Conservation (phyloP, 108 stramenopile genomes). For the Nannochloropsis salina region DNA sequence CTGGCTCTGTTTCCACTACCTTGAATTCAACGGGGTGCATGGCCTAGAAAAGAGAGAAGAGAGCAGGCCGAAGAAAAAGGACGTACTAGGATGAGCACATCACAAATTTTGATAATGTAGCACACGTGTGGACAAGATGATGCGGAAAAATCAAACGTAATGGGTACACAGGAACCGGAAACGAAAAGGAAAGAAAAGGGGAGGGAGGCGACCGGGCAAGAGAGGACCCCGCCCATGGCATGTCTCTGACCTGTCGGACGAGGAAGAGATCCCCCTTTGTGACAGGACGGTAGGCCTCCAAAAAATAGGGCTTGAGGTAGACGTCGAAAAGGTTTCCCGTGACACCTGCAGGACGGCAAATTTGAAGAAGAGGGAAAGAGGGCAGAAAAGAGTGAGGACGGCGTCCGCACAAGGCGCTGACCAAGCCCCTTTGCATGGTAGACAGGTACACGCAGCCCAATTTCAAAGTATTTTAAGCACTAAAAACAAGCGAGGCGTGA, state of each 20-base stretch:
- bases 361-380: neutral
- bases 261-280: constrained; percentile 98
- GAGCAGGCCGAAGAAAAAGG: neutral
- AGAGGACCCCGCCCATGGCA: neutral
- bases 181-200: neutral
- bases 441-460: no score
- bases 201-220: neutral
- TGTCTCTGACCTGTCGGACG: constrained; percentile 61
- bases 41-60: constrained; percentile 46
- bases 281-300: constrained; percentile 98
- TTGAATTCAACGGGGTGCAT: constrained; percentile 99
- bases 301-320: constrained; percentile 99
- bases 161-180: neutral
- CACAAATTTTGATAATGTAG: no score
- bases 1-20: constrained; percentile 96
- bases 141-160: neutral
- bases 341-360: constrained; percentile 45
- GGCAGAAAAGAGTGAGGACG: neutral
- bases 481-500: no score
- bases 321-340: constrained; percentile 98
- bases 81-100: no score
- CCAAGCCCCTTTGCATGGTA: no score
- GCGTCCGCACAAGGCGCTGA: no score
- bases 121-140: no score
- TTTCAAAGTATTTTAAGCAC: no score